Base-by-base conservation (phyloP, 177 flowering plant genomes). In the Vitis hybrid region DNA sequence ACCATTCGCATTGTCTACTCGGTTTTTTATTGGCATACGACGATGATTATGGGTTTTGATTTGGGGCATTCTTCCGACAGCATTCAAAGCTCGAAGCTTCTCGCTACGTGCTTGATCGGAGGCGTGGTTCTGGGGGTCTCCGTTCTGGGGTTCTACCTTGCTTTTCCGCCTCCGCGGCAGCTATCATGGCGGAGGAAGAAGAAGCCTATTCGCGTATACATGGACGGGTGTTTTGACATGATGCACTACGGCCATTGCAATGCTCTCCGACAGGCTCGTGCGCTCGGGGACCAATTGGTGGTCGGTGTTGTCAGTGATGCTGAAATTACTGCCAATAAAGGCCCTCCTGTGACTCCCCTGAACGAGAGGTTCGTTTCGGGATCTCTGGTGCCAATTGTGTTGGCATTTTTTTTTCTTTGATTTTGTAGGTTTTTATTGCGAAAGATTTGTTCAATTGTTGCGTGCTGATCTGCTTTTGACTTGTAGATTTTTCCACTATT, bases 231-330 rank as follows among this genome's bases (percentile, higher is more conserved):
- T 73, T 95, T 95, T 60, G 98, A 95, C 73, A 91, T 95, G 97
- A 95, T 95, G 99, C 99, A 95, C 72, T 95, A 95, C 77, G 99
- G 99, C 30, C 99, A 95, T 68, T 91, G 96, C 77, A 95, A 95
- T 71, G 99, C 99, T 15, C 85, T 95, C 15, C 93, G 99, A 2
- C 99, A 95, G 76, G 99, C 99, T 18, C 91, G 94, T 11, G 98
- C 99, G 15, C 89, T 95, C 5, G 99, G 99, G 4, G 98, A 95
- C 71, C 85, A 93, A 65, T 80, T 95, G 75, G 92, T 95, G 35
- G 99, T 95, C 6, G 99, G 99, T 12, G 97, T 95, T 67, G 98
- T 95, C 48, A 95, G 99, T 77, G 99, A 95, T 64, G 90, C 89
- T 1, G 98, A 95, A 72, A 91, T 95, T 70, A 91, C 73, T 16